phyloP scores from a whole-genome alignment of 1,284 basidiomycete species.

The Gomphus bonarii region DNA sequence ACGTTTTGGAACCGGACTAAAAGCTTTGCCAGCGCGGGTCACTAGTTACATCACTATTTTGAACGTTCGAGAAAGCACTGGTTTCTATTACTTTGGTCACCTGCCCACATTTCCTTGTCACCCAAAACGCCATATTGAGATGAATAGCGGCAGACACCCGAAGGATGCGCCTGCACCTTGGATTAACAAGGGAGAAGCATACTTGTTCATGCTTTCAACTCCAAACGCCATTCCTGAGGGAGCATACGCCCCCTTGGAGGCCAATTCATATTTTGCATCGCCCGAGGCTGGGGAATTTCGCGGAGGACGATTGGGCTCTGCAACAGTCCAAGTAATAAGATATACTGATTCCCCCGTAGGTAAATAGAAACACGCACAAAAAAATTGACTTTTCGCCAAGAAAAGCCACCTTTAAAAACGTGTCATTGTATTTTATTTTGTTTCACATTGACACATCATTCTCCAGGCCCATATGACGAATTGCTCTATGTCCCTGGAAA shows the following conservation, averaged over 20 bases:
- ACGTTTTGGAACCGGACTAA: no score
- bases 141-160: not conserved
- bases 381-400: no score
- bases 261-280: conserved; percentile 1
- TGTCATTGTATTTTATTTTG: no score
- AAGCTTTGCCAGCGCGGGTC: no score
- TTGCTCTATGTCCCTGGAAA: conserved; percentile 9
- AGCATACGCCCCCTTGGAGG: not conserved
- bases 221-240: not conserved
- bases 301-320: not conserved
- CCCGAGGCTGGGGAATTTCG: conserved; percentile 2
- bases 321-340: conserved; percentile 1
- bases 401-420: no score
- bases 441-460: not conserved
- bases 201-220: not conserved
- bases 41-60: no score
- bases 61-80: no score
- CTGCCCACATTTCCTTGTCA: no score
- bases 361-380: not conserved
- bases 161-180: not conserved
- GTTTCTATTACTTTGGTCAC: no score
- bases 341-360: conserved; percentile 5
- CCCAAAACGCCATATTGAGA: no score
- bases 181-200: not conserved
- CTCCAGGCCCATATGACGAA: conserved; percentile 12